Base-by-base conservation (phyloP, 768 basidiomycete genomes). In the Xerocomellus amylosporus region DNA sequence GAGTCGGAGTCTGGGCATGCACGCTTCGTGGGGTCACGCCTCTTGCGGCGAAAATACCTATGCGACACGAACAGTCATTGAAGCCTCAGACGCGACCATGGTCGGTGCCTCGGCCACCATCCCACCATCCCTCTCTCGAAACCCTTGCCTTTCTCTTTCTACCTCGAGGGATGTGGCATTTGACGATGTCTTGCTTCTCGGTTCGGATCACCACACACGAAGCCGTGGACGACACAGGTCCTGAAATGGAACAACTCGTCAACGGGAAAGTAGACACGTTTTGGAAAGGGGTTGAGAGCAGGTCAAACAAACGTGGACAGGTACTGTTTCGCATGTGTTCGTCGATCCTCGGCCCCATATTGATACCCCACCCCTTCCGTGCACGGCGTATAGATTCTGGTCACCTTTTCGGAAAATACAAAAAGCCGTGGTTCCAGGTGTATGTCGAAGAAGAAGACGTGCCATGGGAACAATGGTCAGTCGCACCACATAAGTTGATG, bases 381-480 rank as follows among this genome's bases (percentile, higher is more conserved):
- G 22, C 30, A 24, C 45, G 17, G 10, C 2, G 4, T 8, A 33
- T 6, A 62, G 90, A 85, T 93, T 31, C 68, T 78, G 10, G 79
- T 92, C 19, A 89, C 85, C 0, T 83, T 93, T 58, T 87, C 88
- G 2, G 90, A 91, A 67, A 88, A 85, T 67, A 79, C 10, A 87
- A 85, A 71, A 92, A 89, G 70, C 80, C 82, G 15, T 91, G 90
- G 90, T 88, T 90, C 61, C 79, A 79, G 48, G 80, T 82, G 12
- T 84, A 84, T 38, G 76, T 79, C 60, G 85, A 79, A 2, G 87
- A 93, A 72, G 90, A 93, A 65, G 88, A 92, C 24, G 82, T 91
- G 14, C 83, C 89, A 49, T 93, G 90, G 90, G 91, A 93, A 67
- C 84, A 89, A 71, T 93, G 90, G 90, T 89, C 13, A 7, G 75